Evolutionary conservation across 495 filamentous ascomycete species (phyloP), one percentile per base, ranked within the genome.

Genomic region (Tuber borchii): DNA sequence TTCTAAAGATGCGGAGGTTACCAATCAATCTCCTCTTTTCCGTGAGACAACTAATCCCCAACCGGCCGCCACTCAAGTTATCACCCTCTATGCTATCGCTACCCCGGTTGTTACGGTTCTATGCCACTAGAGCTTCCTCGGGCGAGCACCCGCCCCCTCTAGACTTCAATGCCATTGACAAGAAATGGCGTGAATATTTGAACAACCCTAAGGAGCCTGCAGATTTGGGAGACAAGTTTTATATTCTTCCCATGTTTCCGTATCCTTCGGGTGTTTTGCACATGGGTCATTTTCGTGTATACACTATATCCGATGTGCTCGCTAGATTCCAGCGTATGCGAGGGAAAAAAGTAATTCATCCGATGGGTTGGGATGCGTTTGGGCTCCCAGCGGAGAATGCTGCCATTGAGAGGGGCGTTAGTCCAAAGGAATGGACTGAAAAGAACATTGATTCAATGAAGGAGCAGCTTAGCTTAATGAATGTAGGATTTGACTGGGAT

Each of bases 361-460:
- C 93, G 42, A 96, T 97, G 89, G 93, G 93, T 4, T 97, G 93
- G 93, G 93, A 97, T 86, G 93, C 92, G 31, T 96, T 97, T 83
- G 93, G 93, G 4, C 85, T 97, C 65, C 93, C 93, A 14, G 93
- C 93, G 48, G 93, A 97, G 85, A 97, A 97, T 85, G 93, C 93
- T 26, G 93, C 93, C n/a, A 94, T 97, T 76, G 93, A 96, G 84
- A 86, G 91, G 72, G 92, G 92, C 48, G 86, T 95, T 76, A 88
- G 93, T 83, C 93, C 93, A 10, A 90, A 88, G 19, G 85, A 84
- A 0, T 97, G 93, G 93, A 97, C 93, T 31, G 87, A 86, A 80
- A 82, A 86, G 70, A 97, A 97, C 83, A 96, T 97, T 72, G 84
- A 85, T 17, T 88, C 86, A 75, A 97, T 97, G 93, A 95, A 94